Conservation (phyloP, 2,329 filamentous ascomycete genomes). For the Aspergillus fischeri region DNA sequence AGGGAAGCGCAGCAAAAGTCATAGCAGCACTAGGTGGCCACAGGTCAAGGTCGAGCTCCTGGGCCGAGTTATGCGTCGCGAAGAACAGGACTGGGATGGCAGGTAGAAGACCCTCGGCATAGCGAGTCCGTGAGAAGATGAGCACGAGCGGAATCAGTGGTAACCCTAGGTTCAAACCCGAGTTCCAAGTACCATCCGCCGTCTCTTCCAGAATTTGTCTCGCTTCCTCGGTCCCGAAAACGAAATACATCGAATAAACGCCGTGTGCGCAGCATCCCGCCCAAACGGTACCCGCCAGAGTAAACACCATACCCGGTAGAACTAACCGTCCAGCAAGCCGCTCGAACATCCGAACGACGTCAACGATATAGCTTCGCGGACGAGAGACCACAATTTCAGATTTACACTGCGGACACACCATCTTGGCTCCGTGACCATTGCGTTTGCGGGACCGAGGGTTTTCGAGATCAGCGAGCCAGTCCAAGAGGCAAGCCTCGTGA, state of each 20-base stretch:
- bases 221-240: slow-evolving; percentile 63
- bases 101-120: slow-evolving; percentile 61
- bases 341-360: slow-evolving; percentile 58
- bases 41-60: slow-evolving; percentile 50
- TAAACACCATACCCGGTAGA: slow-evolving; percentile 59
- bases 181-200: slow-evolving; percentile 39
- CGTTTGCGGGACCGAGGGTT: slow-evolving; percentile 50
- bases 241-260: slow-evolving; percentile 58
- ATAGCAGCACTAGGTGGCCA: slow-evolving; percentile 66
- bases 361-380: slow-evolving; percentile 68
- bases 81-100: slow-evolving; percentile 58
- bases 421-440: slow-evolving; percentile 53
- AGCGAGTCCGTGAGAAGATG: slow-evolving; percentile 61
- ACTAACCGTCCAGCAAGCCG: slow-evolving; percentile 55
- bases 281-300: slow-evolving; percentile 45
- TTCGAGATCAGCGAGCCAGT: slow-evolving; percentile 92
- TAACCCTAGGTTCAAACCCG: slow-evolving; percentile 56
- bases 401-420: slow-evolving; percentile 88
- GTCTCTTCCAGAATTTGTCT: slow-evolving; percentile 47
- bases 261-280: slow-evolving; percentile 56
- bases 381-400: slow-evolving; percentile 71
- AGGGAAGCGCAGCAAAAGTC: slow-evolving; percentile 63
- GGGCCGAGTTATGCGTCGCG: slow-evolving; percentile 42
- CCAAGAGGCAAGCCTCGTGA: slow-evolving; percentile 82
- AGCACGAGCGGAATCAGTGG: slow-evolving; percentile 65